Evolutionary conservation across 768 basidiomycete genomes (phyloP).

Genomic region (Phaffia tasmanica): DNA sequence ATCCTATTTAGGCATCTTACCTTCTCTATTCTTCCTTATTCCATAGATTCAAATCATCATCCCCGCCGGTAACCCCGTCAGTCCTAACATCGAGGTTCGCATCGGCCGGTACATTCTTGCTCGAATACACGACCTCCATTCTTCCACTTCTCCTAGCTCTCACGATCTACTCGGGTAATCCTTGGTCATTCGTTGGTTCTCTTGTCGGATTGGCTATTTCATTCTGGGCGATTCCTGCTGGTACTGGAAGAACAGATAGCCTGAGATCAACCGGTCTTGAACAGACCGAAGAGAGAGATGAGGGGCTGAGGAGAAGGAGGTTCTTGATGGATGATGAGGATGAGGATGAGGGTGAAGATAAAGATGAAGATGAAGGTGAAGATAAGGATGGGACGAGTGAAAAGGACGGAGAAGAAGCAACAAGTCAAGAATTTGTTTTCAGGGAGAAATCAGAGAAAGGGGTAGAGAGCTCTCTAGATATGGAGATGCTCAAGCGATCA

Average conservation of each 20-base stretch:
- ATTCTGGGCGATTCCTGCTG: constrained; percentile 41
- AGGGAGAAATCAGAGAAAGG: constrained; percentile 27
- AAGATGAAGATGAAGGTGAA: no score
- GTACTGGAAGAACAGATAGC: constrained; percentile 41
- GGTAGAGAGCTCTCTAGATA: constrained; percentile 30
- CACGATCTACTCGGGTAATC: constrained; percentile 58
- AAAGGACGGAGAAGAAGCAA: neutral
- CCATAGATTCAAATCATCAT: constrained; percentile 40
- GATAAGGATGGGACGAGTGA: constrained; percentile 1
- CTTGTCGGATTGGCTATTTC: constrained; percentile 45
- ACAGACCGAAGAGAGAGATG: neutral
- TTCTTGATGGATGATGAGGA: neutral
- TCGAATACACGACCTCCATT: constrained; percentile 57
- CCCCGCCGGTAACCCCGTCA: constrained; percentile 12
- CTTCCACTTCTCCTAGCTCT: constrained; percentile 71
- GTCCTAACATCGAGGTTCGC: constrained; percentile 6
- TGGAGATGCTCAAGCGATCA: constrained; percentile 29
- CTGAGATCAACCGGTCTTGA: constrained; percentile 11
- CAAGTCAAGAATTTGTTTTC: constrained; percentile 23
- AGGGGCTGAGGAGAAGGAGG: constrained; percentile 5
- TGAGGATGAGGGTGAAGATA: neutral
- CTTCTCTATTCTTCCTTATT: constrained; percentile 54
- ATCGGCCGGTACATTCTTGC: constrained; percentile 14
- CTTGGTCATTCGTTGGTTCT: constrained; percentile 46
- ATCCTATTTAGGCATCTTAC: constrained; percentile 51